Percentiles rank a stretch among this genome's conserved stretches.
These are phyloP conservation scores for Porcisia hertigi DNA, from an alignment of 208 protist genomes.

Conservation along the genomic window DNA sequence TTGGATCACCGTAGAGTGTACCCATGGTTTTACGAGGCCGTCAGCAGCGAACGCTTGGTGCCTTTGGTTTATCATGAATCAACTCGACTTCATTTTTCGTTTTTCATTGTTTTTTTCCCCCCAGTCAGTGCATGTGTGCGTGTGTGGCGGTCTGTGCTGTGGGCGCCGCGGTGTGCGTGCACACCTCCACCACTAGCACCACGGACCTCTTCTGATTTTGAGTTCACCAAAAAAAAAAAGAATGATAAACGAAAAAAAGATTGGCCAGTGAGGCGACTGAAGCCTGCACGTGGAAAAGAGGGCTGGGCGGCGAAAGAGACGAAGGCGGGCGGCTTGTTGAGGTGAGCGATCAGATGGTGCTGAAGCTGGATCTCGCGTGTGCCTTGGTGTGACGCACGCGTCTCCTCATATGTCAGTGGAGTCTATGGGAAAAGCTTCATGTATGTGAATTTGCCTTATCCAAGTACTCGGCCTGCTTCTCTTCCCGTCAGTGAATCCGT, in stretches of 20 bases:
- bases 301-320: too few species aligned
- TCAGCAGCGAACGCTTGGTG: background rate
- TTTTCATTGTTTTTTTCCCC: background rate
- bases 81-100: background rate
- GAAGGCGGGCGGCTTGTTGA: background rate
- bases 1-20: background rate
- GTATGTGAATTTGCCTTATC: background rate
- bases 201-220: too few species aligned
- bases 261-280: background rate
- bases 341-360: too few species aligned
- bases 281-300: too few species aligned
- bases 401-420: background rate
- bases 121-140: too few species aligned
- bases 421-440: too few species aligned
- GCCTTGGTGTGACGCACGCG: background rate
- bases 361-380: background rate
- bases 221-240: background rate
- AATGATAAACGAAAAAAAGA: background rate
- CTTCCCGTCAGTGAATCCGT: background rate
- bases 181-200: too few species aligned
- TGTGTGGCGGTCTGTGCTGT: too few species aligned
- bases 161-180: too few species aligned
- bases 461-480: background rate
- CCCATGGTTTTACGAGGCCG: background rate
- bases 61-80: background rate